These are phyloP conservation scores for Solanum neorickii DNA, from an alignment of 257 asterid genomes.

Conservation along the genomic window DNA sequence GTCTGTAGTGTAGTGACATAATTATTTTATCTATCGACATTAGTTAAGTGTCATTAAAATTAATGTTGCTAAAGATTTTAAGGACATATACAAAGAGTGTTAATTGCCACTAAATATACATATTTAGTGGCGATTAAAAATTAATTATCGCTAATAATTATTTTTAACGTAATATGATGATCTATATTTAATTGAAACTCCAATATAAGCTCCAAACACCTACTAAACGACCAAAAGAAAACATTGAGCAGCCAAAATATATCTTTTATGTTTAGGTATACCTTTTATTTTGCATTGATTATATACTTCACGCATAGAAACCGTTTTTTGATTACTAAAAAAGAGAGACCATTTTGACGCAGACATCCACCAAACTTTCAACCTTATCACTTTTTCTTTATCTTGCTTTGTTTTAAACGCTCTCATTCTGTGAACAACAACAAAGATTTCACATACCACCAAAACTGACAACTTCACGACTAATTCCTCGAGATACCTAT, in stretches of 20 bases:
- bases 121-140: too few relatives aligned
- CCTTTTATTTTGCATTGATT: not conserved
- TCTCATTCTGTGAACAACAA: not conserved
- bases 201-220: rapidly evolving
- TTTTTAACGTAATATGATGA: too few relatives aligned
- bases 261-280: not conserved
- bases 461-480: not conserved
- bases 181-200: too few relatives aligned
- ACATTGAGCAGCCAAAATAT: not conserved
- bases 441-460: not conserved
- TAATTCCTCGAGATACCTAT: not conserved
- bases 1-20: rapidly evolving
- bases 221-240: not conserved
- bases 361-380: conserved; percentile 26
- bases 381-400: conserved; percentile 1
- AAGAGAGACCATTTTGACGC: not conserved
- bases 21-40: too few relatives aligned
- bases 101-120: too few relatives aligned
- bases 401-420: not conserved
- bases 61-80: too few relatives aligned
- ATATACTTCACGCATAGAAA: not conserved
- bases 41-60: too few relatives aligned
- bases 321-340: not conserved
- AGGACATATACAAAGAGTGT: too few relatives aligned
- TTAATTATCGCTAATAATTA: too few relatives aligned